Conservation (phyloP, 164 flowering plant species). For the Magnolia officinalis region DNA sequence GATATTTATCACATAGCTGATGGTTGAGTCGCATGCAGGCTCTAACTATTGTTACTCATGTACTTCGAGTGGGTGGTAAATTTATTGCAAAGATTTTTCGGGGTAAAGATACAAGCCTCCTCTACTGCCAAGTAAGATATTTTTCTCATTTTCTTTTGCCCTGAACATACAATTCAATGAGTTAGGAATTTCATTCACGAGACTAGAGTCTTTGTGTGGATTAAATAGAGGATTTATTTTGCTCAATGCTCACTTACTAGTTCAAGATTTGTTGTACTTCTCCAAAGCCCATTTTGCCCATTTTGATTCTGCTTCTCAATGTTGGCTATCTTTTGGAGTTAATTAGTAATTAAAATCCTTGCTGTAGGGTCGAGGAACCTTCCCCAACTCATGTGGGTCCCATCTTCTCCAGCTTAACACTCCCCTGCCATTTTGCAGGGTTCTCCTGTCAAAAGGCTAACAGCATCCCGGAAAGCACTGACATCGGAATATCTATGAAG, state of each 20-base stretch:
- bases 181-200: background rate
- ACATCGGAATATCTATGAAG: background rate
- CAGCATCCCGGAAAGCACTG: background rate
- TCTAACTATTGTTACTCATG: constrained; percentile 89
- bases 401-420: too few species aligned
- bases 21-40: constrained; percentile 48
- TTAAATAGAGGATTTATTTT: background rate
- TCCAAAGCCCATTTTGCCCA: too few species aligned
- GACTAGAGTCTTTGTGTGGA: background rate
- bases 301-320: too few species aligned
- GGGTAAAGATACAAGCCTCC: constrained; percentile 97
- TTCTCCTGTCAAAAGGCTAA: background rate
- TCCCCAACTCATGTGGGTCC: too few species aligned
- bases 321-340: too few species aligned
- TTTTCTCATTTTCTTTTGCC: background rate
- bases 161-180: background rate
- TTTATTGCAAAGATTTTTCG: constrained; percentile 96
- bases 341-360: too few species aligned
- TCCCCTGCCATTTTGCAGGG: too few species aligned
- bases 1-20: background rate
- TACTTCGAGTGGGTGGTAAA: constrained; percentile 85
- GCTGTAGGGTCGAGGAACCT: too few species aligned
- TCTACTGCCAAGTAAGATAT: constrained; percentile 75
- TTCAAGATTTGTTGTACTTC: too few species aligned
- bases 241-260: background rate